Percentiles rank a stretch among this genome's conserved stretches.
phyloP scores from a whole-genome alignment of 1,284 basidiomycete genomes.

The Leccinum subspadiceum region DNA sequence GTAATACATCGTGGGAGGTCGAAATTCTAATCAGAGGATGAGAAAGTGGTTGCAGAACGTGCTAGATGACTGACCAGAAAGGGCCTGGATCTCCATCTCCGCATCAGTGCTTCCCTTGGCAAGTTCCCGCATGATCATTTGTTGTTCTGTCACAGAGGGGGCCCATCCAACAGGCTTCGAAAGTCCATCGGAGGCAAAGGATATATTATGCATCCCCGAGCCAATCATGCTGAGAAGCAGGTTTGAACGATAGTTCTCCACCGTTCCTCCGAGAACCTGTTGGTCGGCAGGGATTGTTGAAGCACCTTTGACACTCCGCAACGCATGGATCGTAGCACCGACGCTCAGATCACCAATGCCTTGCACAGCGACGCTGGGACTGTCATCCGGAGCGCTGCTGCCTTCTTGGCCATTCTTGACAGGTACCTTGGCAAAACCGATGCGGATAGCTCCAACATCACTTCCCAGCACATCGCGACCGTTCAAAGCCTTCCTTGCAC shows the following conservation, averaged over 20 bases:
- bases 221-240: constrained; percentile 87
- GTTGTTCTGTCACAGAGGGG: constrained; percentile 81
- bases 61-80: constrained; percentile 63
- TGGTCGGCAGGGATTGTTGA: constrained; percentile 86
- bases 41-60: constrained; percentile 5
- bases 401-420: constrained; percentile 80
- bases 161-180: constrained; percentile 61
- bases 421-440: constrained; percentile 95
- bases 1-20: constrained; percentile 90
- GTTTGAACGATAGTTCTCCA: constrained; percentile 94
- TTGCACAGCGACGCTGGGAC: constrained; percentile 63
- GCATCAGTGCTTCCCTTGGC: constrained; percentile 75
- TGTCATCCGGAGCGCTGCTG: constrained; percentile 58
- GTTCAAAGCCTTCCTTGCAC: constrained; percentile 92
- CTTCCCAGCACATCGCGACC: constrained; percentile 93
- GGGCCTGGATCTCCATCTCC: constrained; percentile 78
- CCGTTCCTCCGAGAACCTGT: constrained; percentile 84
- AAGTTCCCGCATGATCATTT: constrained; percentile 94
- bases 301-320: constrained; percentile 83
- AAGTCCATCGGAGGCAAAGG: constrained; percentile 51
- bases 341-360: constrained; percentile 80
- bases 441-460: constrained; percentile 93
- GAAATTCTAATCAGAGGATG: constrained; percentile 56
- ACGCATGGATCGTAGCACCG: constrained; percentile 81
- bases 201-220: constrained; percentile 71